Evolutionary conservation across 352 stramenopile species (phyloP).

Genomic region (Globisporangium spinosum): DNA sequence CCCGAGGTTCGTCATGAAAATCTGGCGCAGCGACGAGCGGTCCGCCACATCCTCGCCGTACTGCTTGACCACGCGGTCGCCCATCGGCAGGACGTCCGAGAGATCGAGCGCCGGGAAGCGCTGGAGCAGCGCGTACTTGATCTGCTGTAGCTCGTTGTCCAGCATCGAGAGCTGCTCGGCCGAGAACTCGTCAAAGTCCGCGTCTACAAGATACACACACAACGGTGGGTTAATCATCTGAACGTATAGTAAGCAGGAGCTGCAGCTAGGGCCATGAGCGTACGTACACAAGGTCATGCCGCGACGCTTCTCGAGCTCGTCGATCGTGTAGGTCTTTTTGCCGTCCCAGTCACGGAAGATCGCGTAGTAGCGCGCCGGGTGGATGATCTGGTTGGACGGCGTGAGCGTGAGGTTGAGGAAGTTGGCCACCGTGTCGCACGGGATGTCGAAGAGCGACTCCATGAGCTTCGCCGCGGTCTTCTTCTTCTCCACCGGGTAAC

Average conservation of each 20-base stretch:
- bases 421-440: constrained; percentile 88
- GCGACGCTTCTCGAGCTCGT: constrained; percentile 84
- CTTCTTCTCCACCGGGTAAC: constrained; percentile 88
- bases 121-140: constrained; percentile 88
- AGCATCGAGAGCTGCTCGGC: constrained; percentile 90
- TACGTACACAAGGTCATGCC: constrained; percentile 86
- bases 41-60: constrained; percentile 91
- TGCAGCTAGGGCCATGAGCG: background rate
- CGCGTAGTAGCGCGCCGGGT: constrained; percentile 89
- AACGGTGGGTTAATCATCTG: background rate
- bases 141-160: constrained; percentile 92
- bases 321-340: constrained; percentile 78
- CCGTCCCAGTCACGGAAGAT: constrained; percentile 93
- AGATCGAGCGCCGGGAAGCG: constrained; percentile 89
- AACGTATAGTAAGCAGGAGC: background rate
- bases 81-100: constrained; percentile 89
- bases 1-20: constrained; percentile 89
- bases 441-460: constrained; percentile 90
- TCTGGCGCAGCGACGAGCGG: constrained; percentile 83
- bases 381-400: constrained; percentile 93
- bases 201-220: constrained; percentile 39
- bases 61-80: constrained; percentile 88
- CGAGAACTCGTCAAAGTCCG: constrained; percentile 92
- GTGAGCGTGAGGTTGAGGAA: constrained; percentile 93
- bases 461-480: constrained; percentile 71